Evolutionary conservation across 1,139 yeast genomes (phyloP), one percentile per base, ranked within the genome.

Genomic region (Wickerhamomyces sp.): DNA sequence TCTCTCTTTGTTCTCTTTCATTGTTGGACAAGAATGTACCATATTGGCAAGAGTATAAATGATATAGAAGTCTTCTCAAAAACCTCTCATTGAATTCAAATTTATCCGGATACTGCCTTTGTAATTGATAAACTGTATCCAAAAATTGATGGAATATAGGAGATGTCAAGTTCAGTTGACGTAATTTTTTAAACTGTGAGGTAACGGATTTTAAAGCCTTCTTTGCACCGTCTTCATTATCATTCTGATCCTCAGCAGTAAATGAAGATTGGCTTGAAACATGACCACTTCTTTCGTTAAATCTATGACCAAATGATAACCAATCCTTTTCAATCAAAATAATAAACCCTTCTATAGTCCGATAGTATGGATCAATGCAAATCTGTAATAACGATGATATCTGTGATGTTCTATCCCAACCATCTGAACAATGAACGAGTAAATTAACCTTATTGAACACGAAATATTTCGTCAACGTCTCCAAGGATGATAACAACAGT

Each of bases 371-470:
- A 57, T 93, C 98, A 16, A 89, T 66, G 53, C 95, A 86, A 7
- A 93, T 62, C 58, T 91, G 94, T 28, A 89, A 78, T 40, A 91
- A 62, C 4, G 96, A 83, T 9, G 89, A 74, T 1, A 89, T 75
- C 54, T 91, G 97, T 0, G 96, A 77, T 0, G 98, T 93, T 40
- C 98, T 68, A 56, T 91, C 98, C 98, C 98, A 91, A 1, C 98
- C 98, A 62, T 91, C 98, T 0, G 96, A 88, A 55, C 98, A 91
- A 60, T 91, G 98, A 10, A 93, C 73, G 7, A 91, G 57, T 6
- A 91, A 75, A 57, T 89, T 93, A 12, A 94, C 83, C 41, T 81
- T 78, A 54, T 87, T 85, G 49, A 81, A 74, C 42, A 86, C 87
- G 16, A 91, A 72, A 18, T 91, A 83, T 49, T 86, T 82, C 24